Evolutionary conservation across 768 basidiomycete species (phyloP), one percentile per base, ranked within the genome.

Genomic region (Tricholoma sp.): DNA sequence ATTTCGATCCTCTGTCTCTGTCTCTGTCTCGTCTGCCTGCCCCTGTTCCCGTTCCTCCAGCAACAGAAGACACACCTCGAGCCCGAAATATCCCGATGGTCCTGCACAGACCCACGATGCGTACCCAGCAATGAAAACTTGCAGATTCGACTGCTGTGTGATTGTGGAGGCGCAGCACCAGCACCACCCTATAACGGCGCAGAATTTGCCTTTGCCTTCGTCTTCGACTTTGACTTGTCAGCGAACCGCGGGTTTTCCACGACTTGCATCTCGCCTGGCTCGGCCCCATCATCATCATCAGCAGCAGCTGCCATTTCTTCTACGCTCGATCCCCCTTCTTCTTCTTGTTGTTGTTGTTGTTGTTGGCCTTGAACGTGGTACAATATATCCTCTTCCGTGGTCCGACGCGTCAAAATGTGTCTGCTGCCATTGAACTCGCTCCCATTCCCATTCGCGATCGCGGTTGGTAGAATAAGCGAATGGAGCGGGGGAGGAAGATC

Each of bases 211-310:
- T n/a, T n/a, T n/a, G n/a, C n/a, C n/a, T 50, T 47, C 22, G 9
- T 29, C 37, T 24, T 22, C 16, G 45, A n/a, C n/a, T n/a, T n/a
- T n/a, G n/a, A 31, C 19, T 22, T 34, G 4, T 34, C 50, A 10
- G 57, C 41, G 57, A 81, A 84, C 22, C 79, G 74, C 14, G 80
- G 77, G 60, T 86, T 86, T 62, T 85, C 84, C 18, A 80, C 76
- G 4, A 84, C 72, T 41, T 71, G 67, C 10, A 79, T 59, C n/a
- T 72, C 68, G n/a, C n/a, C n/a, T n/a, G n/a, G n/a, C n/a, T n/a
- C n/a, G n/a, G n/a, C n/a, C 10, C 31, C 31, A 32, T 7, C 63
- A n/a, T n/a, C n/a, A n/a, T n/a, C n/a, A n/a, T n/a, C n/a, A n/a
- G n/a, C n/a, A 12, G 69, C 61, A 18, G n/a, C n/a, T n/a, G 1